Evolutionary conservation across 2,329 filamentous ascomycete species (phyloP), one percentile per base, ranked within the genome.

Genomic region (Neofusicoccum cordaticola): DNA sequence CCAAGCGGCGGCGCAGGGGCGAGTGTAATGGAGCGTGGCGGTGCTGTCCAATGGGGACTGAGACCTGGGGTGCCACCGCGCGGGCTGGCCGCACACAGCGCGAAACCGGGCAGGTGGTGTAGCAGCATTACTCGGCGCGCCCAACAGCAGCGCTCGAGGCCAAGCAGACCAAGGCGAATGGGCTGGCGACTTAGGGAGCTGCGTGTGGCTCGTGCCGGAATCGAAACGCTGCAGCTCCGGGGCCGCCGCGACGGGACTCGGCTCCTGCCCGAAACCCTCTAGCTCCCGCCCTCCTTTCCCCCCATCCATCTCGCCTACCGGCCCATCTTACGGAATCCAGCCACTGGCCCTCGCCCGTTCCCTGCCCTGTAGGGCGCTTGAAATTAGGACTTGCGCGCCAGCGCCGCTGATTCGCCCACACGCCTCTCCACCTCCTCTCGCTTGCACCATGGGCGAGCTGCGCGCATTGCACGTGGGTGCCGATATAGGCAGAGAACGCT

Each of bases 281-380:
- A 60, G 56, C 11, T 47, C 9, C 56, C 56, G 56, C 4, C 42
- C 41, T 60, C 53, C 56, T 47, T 60, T 60, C 13, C 13, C 13
- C 53, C 53, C 39, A 45, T 45, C 53, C 31, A 58, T 58, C 53
- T 58, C 53, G 53, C 12, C 53, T 60, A 37, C 42, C 41, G 27
- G 56, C 41, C 39, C 17, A 44, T 47, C 56, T 13, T 60, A 22
- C 56, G 56, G 7, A 2, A 13, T 58, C 8, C 41, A 47, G 56
- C 27, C 2, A 27, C 27, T 45, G 37, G 50, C 19, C 31, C 50
- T 35, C 2, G 1, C 48, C 19, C 37, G 8, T 13, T 34, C 48
- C 31, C 35, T n/a, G 35, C 34, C 51, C 9, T 39, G 51, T 53
- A 58, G 27, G 27, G 27, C 31, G 56, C 56, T 12, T 47, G 8